These are phyloP conservation scores for Stephanodiscus minutulus DNA, from an alignment of 108 stramenopile species.

Conservation along the genomic window DNA sequence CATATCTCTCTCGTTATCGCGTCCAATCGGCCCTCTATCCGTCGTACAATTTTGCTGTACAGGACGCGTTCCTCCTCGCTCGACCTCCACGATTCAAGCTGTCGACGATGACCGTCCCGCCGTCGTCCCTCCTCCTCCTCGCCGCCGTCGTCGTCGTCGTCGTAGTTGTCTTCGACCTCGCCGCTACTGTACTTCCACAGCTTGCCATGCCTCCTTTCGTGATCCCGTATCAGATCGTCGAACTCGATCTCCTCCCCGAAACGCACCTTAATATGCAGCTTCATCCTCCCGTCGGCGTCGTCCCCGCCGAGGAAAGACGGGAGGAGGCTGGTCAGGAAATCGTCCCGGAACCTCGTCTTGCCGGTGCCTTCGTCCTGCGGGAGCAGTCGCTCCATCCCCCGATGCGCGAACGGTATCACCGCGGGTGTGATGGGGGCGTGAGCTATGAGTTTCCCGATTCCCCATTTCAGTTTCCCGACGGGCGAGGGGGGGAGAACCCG, in stretches of 20 bases:
- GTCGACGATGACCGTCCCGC: constrained; percentile 8
- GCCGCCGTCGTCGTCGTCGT: too few species aligned
- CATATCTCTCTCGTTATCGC: constrained; percentile 41
- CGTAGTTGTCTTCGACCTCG: constrained; percentile 3
- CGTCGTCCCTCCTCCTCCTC: constrained; percentile 11
- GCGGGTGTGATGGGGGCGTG: constrained; percentile 60
- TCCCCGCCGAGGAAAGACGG: not conserved
- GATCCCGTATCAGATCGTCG: constrained; percentile 57
- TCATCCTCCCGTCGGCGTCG: not conserved
- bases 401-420: constrained; percentile 72
- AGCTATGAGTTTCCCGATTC: constrained; percentile 78
- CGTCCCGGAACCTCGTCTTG: constrained; percentile 30
- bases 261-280: constrained; percentile 27
- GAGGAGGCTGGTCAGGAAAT: constrained; percentile 8
- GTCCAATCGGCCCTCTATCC: constrained; percentile 49
- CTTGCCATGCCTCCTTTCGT: constrained; percentile 51
- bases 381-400: constrained; percentile 63
- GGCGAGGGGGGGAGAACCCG: constrained; percentile 28
- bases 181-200: constrained; percentile 50
- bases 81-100: constrained; percentile 25
- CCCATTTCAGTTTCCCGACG: constrained; percentile 71
- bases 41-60: constrained; percentile 47
- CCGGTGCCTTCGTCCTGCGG: constrained; percentile 57
- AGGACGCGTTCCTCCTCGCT: constrained; percentile 39
- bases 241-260: constrained; percentile 52